Percentiles rank a stretch among this genome's conserved stretches.
Evolutionary conservation across 352 stramenopile species (phyloP).

Genomic region (Phytopythium kandeliae): DNA sequence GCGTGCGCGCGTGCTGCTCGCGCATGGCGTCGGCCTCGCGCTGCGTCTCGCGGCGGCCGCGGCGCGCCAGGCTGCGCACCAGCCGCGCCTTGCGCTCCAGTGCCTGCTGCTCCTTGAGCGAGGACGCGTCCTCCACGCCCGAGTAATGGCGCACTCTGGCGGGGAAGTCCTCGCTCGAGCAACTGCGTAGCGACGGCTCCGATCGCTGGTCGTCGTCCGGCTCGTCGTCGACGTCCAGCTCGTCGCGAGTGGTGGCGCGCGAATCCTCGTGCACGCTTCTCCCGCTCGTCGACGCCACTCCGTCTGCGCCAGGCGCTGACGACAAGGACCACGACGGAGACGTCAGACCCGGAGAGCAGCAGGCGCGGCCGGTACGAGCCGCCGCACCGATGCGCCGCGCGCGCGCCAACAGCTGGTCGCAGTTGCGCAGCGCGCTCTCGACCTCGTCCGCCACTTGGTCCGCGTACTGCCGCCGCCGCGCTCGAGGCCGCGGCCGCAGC

Average conservation of each 20-base stretch:
- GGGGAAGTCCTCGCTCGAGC: background rate
- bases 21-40: constrained; percentile 17
- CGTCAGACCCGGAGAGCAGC: background rate
- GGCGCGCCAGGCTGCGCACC: constrained; percentile 26
- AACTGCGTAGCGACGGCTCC: background rate
- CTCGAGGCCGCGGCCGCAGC: too few relatives aligned
- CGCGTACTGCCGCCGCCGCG: constrained; percentile 26
- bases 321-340: background rate
- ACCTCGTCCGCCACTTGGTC: constrained; percentile 48
- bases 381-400: constrained; percentile 18
- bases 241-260: background rate
- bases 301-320: too few relatives aligned
- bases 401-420: constrained; percentile 39
- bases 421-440: constrained; percentile 43
- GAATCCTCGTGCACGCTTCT: background rate
- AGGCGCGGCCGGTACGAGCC: too few relatives aligned
- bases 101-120: constrained; percentile 6
- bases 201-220: background rate
- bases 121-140: background rate
- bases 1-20: constrained; percentile 28
- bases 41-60: constrained; percentile 35
- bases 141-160: background rate
- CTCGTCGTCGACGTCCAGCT: background rate
- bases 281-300: too few relatives aligned
- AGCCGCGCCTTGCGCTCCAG: constrained; percentile 16